Evolutionary conservation across 2,329 filamentous ascomycete genomes (phyloP).

Genomic region (Fusarium nanum): DNA sequence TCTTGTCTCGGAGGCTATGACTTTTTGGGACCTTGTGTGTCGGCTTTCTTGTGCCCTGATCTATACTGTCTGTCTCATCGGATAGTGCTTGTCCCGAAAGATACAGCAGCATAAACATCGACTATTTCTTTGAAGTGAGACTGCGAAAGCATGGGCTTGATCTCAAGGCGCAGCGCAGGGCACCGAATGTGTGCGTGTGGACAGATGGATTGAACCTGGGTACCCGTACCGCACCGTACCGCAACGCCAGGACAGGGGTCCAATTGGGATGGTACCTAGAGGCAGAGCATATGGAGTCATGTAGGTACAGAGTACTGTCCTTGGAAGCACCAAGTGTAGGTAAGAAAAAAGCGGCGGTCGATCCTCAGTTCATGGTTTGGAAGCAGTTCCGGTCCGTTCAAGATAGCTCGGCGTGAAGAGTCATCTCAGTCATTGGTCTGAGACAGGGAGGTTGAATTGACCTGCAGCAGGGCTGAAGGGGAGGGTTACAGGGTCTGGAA

Average conservation of each 20-base stretch:
- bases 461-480: conserved; percentile 47
- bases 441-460: conserved; percentile 39
- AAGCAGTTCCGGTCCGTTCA: conserved; percentile 29
- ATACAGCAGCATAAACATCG: conserved; percentile 6
- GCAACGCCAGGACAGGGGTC: conserved; percentile 27
- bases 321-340: not conserved
- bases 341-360: conserved; percentile 18
- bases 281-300: conserved; percentile 1
- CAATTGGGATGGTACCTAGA: conserved; percentile 2
- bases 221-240: conserved; percentile 31
- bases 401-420: conserved; percentile 45
- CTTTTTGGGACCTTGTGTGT: conserved; percentile 32
- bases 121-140: conserved; percentile 37
- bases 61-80: conserved; percentile 32
- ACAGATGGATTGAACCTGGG: conserved; percentile 30
- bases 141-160: conserved; percentile 28
- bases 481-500: conserved; percentile 32
- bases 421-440: conserved; percentile 45
- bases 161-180: conserved; percentile 45
- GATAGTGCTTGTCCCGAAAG: conserved; percentile 26
- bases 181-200: conserved; percentile 24
- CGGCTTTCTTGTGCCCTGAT: conserved; percentile 36
- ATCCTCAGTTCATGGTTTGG: conserved; percentile 14
- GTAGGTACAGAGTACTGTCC: not conserved
- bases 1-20: conserved; percentile 29